Conservation (phyloP, 2,329 filamentous ascomycete species). For the Cyanodermella asteris region DNA sequence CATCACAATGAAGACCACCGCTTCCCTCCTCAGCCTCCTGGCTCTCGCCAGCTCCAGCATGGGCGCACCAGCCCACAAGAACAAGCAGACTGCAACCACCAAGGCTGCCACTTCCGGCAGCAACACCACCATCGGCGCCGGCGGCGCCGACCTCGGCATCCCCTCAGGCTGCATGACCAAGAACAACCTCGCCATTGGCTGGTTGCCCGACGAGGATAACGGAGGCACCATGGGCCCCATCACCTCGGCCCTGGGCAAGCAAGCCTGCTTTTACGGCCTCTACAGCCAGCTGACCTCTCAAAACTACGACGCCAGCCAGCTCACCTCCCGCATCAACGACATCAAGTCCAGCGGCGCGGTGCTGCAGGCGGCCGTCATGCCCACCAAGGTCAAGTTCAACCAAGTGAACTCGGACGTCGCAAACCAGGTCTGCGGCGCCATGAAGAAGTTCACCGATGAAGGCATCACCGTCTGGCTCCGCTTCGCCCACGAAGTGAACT, state of each 20-base stretch:
- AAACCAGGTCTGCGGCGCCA: slow-evolving; percentile 1
- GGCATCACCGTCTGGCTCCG: slow-evolving; percentile 5
- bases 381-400: too few species aligned
- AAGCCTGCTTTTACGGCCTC: slow-evolving; percentile 9
- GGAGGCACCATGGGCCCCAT: slow-evolving; percentile 6
- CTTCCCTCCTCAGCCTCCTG: slow-evolving; percentile 4
- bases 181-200: slow-evolving; percentile 10
- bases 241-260: slow-evolving; percentile 4
- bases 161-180: slow-evolving; percentile 4
- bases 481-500: slow-evolving; percentile 6
- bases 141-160: slow-evolving; percentile 3
- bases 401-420: slow-evolving; percentile 9
- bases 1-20: too few species aligned
- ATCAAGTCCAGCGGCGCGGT: slow-evolving; percentile 6
- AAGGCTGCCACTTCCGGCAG: slow-evolving; percentile 2
- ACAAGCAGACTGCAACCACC: not conserved
- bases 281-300: slow-evolving; percentile 9
- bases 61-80: too few species aligned
- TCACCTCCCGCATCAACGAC: slow-evolving; percentile 6
- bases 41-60: too few species aligned
- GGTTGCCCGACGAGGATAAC: slow-evolving; percentile 8
- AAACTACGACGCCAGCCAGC: slow-evolving; percentile 8
- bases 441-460: slow-evolving; percentile 3
- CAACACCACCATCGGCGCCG: too few species aligned
- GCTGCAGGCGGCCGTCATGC: slow-evolving; percentile 11